These are phyloP conservation scores for Moringa oleifera DNA, from an alignment of 345 rosid species.

Conservation along the genomic window DNA sequence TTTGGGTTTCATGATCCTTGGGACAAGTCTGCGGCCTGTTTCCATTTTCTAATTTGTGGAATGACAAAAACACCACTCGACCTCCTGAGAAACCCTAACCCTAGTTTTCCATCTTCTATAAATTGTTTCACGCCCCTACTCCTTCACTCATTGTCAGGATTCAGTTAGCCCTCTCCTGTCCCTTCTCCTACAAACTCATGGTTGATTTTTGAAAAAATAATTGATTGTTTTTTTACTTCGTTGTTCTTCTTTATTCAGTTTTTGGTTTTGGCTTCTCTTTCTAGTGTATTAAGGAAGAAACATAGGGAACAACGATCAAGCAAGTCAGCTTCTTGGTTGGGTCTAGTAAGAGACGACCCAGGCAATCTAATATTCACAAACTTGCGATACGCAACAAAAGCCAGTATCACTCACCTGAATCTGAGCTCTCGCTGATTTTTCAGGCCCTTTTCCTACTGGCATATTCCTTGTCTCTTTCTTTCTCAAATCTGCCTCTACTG, in stretches of 20 bases:
- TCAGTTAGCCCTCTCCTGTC: not conserved
- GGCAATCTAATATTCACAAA: slow-evolving; percentile 9
- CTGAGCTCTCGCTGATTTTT: slow-evolving; percentile 29
- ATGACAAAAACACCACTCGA: no score
- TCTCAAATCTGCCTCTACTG: no score
- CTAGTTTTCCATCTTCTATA: not conserved
- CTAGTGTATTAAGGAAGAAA: not conserved
- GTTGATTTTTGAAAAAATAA: no score
- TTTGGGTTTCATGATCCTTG: no score
- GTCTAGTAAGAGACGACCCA: slow-evolving; percentile 15
- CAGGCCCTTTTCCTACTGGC: slow-evolving; percentile 42
- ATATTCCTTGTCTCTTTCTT: slow-evolving; percentile 14
- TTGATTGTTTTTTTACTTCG: not conserved
- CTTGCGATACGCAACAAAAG: slow-evolving; percentile 30
- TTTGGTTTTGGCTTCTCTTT: not conserved
- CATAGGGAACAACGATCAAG: slow-evolving; percentile 10
- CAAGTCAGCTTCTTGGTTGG: slow-evolving; percentile 55
- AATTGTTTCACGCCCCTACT: not conserved
- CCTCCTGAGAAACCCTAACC: not conserved
- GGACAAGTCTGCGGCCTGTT: no score
- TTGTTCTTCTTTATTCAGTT: not conserved
- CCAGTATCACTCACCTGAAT: slow-evolving; percentile 47
- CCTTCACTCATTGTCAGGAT: not conserved
- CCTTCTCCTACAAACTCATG: no score
- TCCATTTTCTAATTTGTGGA: no score